phyloP scores from a whole-genome alignment of 768 basidiomycete species.

The Termitomyces sp. region DNA sequence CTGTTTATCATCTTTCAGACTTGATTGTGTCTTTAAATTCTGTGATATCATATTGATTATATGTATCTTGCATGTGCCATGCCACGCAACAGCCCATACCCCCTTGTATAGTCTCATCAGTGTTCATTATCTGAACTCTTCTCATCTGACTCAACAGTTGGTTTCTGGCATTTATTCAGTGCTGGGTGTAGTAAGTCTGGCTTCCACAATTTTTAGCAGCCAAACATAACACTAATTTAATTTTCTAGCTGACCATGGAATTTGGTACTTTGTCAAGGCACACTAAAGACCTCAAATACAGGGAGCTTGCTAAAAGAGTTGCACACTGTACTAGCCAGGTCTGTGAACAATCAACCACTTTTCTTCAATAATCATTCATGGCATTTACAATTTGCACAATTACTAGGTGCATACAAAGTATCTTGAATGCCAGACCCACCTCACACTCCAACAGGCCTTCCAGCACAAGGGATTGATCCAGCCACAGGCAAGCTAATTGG shows the following conservation, averaged over 20 bases:
- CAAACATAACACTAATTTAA: not conserved
- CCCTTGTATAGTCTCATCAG: no score
- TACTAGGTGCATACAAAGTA: slow-evolving; percentile 18
- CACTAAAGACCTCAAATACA: slow-evolving; percentile 57
- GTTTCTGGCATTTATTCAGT: no score
- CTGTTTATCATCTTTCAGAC: no score
- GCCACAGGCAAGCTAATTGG: slow-evolving; percentile 36
- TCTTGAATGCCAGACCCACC: slow-evolving; percentile 30
- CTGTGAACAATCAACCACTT: slow-evolving; percentile 2
- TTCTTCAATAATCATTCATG: not conserved
- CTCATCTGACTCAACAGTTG: no score
- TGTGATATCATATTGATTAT: no score
- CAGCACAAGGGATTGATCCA: slow-evolving; percentile 50
- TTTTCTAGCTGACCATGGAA: slow-evolving; percentile 47
- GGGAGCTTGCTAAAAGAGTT: slow-evolving; percentile 43
- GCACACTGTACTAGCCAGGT: slow-evolving; percentile 39
- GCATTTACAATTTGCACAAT: slow-evolving; percentile 24
- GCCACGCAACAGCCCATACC: no score
- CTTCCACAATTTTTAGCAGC: not conserved
- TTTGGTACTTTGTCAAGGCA: slow-evolving; percentile 45
- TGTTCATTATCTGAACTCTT: no score
- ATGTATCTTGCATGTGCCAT: no score
- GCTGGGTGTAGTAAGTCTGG: no score
- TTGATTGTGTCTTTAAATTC: no score
- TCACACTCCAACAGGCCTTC: slow-evolving; percentile 30